Base-by-base conservation (phyloP, 306 rosid genomes). In the Senna siamea region DNA sequence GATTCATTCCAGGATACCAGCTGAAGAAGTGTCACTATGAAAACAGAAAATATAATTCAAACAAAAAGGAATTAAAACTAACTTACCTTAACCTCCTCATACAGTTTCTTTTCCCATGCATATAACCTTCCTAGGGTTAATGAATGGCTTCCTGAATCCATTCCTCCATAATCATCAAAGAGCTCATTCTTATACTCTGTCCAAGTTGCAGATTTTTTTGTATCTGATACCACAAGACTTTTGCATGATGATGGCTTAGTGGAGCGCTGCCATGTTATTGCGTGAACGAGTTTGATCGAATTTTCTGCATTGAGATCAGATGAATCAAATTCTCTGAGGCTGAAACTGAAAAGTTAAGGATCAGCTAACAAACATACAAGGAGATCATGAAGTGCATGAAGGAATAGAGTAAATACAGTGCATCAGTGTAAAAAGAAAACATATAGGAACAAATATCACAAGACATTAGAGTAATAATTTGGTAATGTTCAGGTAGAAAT, bases 31-130 rank as follows among this genome's bases (percentile, higher is more conserved):
- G 41, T 32, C 43, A 51, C 22, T 58, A 71, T 35, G 46, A 52
- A 47, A 58, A 60, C 59, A 58, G 23, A 66, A 69, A 56, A 68
- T 54, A 76, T 35, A 59, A 71, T 20, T 61, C 13, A 69, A 56
- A 59, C 6, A 66, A 50, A 17, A 22, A 61, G 34, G 56, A 56
- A 17, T 47, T 52, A 50, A 58, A 17, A 51, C 17, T 40, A 13
- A 37, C 76, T 68, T 76, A 92, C 99, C 99, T 90, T 95, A 66
- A 95, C 98, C 86, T 92, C 96, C 76, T 95, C 97, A 44, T 87
- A 94, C 58, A 95, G 87, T 74, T 95, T 95, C 89, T 94, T 92
- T 82, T 94, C 99, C 99, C 98, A 94, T 58, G 96, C 98, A 78
- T 88, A 92, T 41, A 94, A 66, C 80, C 99, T 87, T 77, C 87